Base-by-base conservation (phyloP, 805 yeast species). In the Yamadazyma tumulicola region DNA sequence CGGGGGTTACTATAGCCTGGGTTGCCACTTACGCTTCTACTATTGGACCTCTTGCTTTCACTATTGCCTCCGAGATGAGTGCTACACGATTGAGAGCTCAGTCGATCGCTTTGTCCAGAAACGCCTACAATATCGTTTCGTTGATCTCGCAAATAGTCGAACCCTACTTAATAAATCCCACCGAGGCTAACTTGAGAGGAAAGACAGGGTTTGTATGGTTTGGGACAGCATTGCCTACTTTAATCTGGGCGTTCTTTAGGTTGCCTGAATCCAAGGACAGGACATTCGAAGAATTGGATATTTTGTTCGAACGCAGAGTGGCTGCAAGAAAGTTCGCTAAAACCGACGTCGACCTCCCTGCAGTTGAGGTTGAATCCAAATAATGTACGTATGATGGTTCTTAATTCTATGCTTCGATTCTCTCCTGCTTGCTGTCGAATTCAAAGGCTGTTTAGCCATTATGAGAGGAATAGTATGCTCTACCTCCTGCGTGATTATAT, bases 121-220 rank as follows among this genome's bases (percentile, higher is more conserved):
- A 45, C 31, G 46, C 48, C 15, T 48, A 49, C 34, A 58, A 62
- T 41, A 27, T 58, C 12, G 51, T 52, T 21, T 54, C 57, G 24
- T 54, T 60, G 33, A 50, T 62, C 38, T 52, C 60, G 36, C 46
- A 64, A 15, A 54, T 72, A 32, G 57, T 67, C 29, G 49, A 45
- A 27, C 80, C 80, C 11, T 72, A 70, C 45, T 61, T 74, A 68
- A 56, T 74, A 45, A 75, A 72, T 43, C 69, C 75, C 1, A 52
- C 52, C 13, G 59, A 59, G 22, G 73, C 70, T 38, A 62, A 74
- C 42, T 55, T 68, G 66, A 65, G 68, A 22, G 74, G 72, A n/a
- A 72, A 72, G 46, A 67, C 74, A 21, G 76, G 68, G 2, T 70
- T 67, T 46, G 57, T 73, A 37, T 63, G 73, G 64, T 69, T 67